Base-by-base conservation (phyloP, 345 rosid species). In the Eucalyptus tenuipes region DNA sequence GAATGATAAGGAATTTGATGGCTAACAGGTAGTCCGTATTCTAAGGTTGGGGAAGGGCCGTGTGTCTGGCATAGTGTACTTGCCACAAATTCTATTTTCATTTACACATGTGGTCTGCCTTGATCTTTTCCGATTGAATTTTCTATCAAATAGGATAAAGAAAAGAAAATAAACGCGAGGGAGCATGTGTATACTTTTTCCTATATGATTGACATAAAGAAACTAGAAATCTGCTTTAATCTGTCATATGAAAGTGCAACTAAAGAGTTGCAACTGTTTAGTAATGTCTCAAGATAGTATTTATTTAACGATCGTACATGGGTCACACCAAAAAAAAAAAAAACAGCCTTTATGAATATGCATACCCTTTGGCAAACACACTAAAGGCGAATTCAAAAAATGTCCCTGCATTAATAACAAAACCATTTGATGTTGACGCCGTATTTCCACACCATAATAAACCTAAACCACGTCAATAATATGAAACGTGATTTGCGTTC, bases 11-110 rank as follows among this genome's bases (percentile, higher is more conserved):
- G 24, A 52, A 52, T 52, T 52, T 52, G 55, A 52, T 52, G 24
- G 4, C 57, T 18, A 18, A 52, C 2, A 52, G 4, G 2, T 0
- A 52, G 1, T 52, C 4, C 0, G 57, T 18, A 18, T 18, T 52
- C 0, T 52, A 1, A 52, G 57, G 10, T 52, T 7, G 10, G 10
- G 24, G 25, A 52, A 52, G 57, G 25, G 10, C 24, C 10, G 2
- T 52, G 24, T 4, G 4, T 52, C 4, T 7, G 24, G 10, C 10
- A 52, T 52, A 18, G 9, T 0, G 2, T 52, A 18, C 24, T 18
- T 52, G 10, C 0, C 57, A 52, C 25, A 52, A 52, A 52, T 52
- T 20, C 24, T 52, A 2, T 52, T 52, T 52, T 52, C 10, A 52
- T 20, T 18, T 7, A 64, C 9, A n/a, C 40, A n/a, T 7, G 20